These are phyloP conservation scores for Saccharomycopsis olivae DNA, from an alignment of 805 yeast genomes.

Conservation along the genomic window DNA sequence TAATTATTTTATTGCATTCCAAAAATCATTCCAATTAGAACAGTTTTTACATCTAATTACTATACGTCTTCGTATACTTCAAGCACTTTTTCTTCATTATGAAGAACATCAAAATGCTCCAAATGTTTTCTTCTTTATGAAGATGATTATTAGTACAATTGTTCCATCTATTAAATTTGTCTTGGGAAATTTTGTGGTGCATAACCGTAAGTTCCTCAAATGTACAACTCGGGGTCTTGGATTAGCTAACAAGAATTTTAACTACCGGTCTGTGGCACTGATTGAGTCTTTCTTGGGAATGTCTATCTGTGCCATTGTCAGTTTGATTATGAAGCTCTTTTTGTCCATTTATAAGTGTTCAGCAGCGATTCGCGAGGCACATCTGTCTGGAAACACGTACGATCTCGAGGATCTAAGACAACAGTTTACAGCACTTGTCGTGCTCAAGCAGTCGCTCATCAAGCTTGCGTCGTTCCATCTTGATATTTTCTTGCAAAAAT, in stretches of 20 bases:
- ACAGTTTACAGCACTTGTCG: background rate
- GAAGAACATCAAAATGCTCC: constrained; percentile 1
- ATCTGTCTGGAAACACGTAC: background rate
- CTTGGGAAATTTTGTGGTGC: background rate
- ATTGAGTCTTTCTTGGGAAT: background rate
- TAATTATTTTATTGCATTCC: constrained; percentile 3
- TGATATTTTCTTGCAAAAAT: background rate
- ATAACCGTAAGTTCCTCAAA: constrained; percentile 5
- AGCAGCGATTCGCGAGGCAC: background rate
- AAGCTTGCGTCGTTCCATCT: too few species aligned
- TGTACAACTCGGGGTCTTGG: background rate
- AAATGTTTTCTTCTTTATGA: constrained; percentile 1
- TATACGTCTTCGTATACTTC: constrained; percentile 1
- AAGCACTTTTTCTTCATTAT: constrained; percentile 2
- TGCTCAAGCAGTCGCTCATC: background rate
- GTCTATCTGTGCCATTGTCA: background rate
- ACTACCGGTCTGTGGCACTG: background rate
- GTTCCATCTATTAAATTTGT: background rate
- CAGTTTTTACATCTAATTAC: background rate
- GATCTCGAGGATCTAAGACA: background rate
- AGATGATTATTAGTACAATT: background rate
- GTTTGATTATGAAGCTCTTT: background rate
- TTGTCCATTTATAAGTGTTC: background rate
- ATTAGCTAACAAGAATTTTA: constrained; percentile 4
- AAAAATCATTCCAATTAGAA: constrained; percentile 4